Evolutionary conservation across 805 yeast genomes (phyloP), one percentile per base, ranked within the genome.

Genomic region (Sugiyamaella marilandica): DNA sequence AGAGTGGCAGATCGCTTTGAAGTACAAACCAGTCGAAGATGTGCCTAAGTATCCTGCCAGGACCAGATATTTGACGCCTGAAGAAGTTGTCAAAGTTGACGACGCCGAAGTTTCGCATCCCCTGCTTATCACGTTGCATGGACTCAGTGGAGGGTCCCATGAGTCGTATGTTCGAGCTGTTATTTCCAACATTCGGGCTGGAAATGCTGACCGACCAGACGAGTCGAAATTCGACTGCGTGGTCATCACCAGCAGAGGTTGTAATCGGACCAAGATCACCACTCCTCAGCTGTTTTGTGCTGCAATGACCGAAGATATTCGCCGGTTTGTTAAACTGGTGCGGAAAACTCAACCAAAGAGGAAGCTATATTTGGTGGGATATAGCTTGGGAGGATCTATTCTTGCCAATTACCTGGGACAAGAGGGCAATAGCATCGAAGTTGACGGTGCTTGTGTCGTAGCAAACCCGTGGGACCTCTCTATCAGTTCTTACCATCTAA

Each of bases 111-210:
- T 68, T 47, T 59, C 72, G 2, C 74, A 67, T 46, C 95, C 95
- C 1, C 72, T 88, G 62, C 71, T 85, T 14, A 76, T 87, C 31
- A 69, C 80, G 2, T 67, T 85, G 41, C 95, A 88, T 64, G 96
- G 96, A 0, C 76, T 87, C 36, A 83, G 87, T 1, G 96, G 96
- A 5, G 94, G 95, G 0, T 83, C 91, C n/a, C 86, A 84, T 56
- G 95, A 87, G 64, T 75, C 85, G 5, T 82, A 87, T 62, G 81
- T 87, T 41, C 75, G 94, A 21, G 76, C 86, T 51, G 35, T 53
- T 14, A 48, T 57, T 31, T 41, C 47, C 18, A 58, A 52, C 44
- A 26, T 64, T 19, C 18, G 41, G 18, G n/a, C 16, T 13, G 45
- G 36, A 7, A 50, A 63, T 61, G 46, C 60, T 24, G 16, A 44